Base-by-base conservation (phyloP, 768 basidiomycete species). In the Pholiota conissans region DNA sequence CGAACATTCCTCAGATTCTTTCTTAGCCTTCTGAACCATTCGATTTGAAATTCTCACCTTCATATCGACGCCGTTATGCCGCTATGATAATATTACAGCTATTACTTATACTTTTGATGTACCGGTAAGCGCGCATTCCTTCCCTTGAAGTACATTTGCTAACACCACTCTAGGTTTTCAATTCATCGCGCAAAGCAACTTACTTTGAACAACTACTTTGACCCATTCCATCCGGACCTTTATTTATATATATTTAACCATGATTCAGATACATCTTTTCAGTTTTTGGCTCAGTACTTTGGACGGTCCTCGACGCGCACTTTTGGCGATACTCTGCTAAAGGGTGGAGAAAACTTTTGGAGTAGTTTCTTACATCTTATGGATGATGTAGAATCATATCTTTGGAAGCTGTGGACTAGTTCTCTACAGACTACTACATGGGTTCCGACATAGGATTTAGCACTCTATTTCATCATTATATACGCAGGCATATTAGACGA, bases 201-300 rank as follows among this genome's bases (percentile, higher is more conserved):
- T 28, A 91, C 89, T 71, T 76, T 90, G 63, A 87, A 85, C 59
- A 86, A 82, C 57, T 91, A 90, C 63, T 90, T 87, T 64, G 89
- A 93, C 67, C 86, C 90, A 56, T 84, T 89, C 72, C 83, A 89
- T 67, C 85, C 87, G 14, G 86, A 90, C 65, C 78, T 90, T 52
- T 81, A 89, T 67, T 71, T 86, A 42, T 81, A 76, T 72, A 67
- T 69, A 56, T 75, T 71, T 55, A 77, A 75, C 62, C 78, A 77
- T 29, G 74, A 79, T 69, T 71, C 73, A 58, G 74, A 79, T 69
- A 71, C 73, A 58, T 67, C 68, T 52, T 74, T 67, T 58, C 72
- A 66, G 64, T 69, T 72, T 65, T 67, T 65, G 61, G 69, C 66
- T 66, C 73, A 74, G 40, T 67, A 67, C 51, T 59, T 69, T 47